Percentiles rank a stretch among this genome's conserved stretches.
These are phyloP conservation scores for Omphalotus olearius DNA, from an alignment of 1,284 basidiomycete genomes.

Conservation along the genomic window DNA sequence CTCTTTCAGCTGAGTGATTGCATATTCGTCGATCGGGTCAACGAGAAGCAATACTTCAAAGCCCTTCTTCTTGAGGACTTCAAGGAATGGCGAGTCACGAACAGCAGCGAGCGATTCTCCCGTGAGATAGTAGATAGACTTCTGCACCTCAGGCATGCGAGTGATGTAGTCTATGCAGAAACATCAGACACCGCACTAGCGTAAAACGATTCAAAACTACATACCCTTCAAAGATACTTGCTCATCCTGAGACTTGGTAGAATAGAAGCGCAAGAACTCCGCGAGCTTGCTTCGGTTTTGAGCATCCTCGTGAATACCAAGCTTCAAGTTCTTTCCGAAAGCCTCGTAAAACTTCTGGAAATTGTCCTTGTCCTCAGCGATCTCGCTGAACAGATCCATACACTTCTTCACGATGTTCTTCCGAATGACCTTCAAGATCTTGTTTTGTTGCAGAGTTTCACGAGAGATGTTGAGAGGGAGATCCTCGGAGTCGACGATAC, in stretches of 20 bases:
- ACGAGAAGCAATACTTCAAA: slow-evolving; percentile 98
- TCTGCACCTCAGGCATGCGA: slow-evolving; percentile 98
- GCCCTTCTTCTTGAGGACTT: slow-evolving; percentile 99
- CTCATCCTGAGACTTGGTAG: slow-evolving; percentile 94
- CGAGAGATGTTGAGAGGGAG: slow-evolving; percentile 99
- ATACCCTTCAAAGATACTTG: slow-evolving; percentile 89
- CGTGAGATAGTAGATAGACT: slow-evolving; percentile 99
- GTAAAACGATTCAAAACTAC: neutral
- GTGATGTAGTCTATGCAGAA: slow-evolving; percentile 87
- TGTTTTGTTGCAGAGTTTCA: slow-evolving; percentile 99
- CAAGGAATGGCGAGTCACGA: slow-evolving; percentile 97
- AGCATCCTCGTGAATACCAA: slow-evolving; percentile 99
- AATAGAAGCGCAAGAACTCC: slow-evolving; percentile 98
- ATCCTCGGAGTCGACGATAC: slow-evolving; percentile 99
- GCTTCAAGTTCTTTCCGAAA: slow-evolving; percentile 97
- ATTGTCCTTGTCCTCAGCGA: slow-evolving; percentile 99
- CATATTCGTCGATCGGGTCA: slow-evolving; percentile 98
- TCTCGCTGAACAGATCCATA: slow-evolving; percentile 93
- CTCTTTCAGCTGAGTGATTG: slow-evolving; percentile 98
- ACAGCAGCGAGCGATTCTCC: slow-evolving; percentile 94
- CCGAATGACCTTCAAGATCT: slow-evolving; percentile 99
- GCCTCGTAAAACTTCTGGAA: slow-evolving; percentile 96
- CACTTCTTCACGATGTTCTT: slow-evolving; percentile 99
- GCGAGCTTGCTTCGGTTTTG: slow-evolving; percentile 99
- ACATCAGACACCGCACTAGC: slow-evolving; percentile 4